Evolutionary conservation across 257 asterid species (phyloP).

Genomic region (Coffea canephora): DNA sequence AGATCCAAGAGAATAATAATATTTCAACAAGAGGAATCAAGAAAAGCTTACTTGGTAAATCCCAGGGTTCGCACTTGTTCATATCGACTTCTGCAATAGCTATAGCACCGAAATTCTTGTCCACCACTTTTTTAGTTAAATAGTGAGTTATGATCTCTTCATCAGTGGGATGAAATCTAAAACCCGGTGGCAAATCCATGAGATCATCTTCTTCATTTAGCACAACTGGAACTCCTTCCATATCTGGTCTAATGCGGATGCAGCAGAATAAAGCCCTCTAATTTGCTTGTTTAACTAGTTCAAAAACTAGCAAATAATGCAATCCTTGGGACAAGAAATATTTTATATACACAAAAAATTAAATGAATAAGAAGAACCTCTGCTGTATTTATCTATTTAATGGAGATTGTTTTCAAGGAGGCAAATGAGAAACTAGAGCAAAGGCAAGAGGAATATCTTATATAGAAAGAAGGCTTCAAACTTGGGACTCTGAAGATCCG

Average conservation of each 20-base stretch:
- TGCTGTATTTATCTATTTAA: neutral
- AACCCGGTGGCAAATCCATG: slow-evolving; percentile 67
- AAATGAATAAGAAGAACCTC: neutral
- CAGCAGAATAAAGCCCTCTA: neutral
- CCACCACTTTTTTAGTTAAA: slow-evolving; percentile 52
- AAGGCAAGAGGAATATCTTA: slow-evolving; percentile 29
- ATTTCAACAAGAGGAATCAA: neutral
- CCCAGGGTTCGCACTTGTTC: slow-evolving; percentile 93
- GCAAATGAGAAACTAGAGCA: slow-evolving; percentile 47
- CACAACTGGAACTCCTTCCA: slow-evolving; percentile 37
- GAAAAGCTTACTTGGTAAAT: slow-evolving; percentile 61
- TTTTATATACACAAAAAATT: neutral
- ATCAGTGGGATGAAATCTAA: slow-evolving; percentile 83
- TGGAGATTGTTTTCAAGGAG: slow-evolving; percentile 11
- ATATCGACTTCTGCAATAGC: slow-evolving; percentile 84
- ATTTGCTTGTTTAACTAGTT: neutral
- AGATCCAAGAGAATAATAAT: neutral
- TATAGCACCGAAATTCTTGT: slow-evolving; percentile 43
- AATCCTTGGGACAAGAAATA: neutral
- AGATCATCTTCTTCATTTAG: slow-evolving; percentile 25
- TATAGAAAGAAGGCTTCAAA: slow-evolving; percentile 28
- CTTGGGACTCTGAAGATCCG: slow-evolving; percentile 21
- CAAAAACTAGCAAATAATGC: neutral
- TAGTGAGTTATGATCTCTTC: slow-evolving; percentile 76
- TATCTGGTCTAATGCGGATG: slow-evolving; percentile 1